Evolutionary conservation across 768 basidiomycete genomes (phyloP), one percentile per base, ranked within the genome.

Genomic region (Austroboletus eburneus): DNA sequence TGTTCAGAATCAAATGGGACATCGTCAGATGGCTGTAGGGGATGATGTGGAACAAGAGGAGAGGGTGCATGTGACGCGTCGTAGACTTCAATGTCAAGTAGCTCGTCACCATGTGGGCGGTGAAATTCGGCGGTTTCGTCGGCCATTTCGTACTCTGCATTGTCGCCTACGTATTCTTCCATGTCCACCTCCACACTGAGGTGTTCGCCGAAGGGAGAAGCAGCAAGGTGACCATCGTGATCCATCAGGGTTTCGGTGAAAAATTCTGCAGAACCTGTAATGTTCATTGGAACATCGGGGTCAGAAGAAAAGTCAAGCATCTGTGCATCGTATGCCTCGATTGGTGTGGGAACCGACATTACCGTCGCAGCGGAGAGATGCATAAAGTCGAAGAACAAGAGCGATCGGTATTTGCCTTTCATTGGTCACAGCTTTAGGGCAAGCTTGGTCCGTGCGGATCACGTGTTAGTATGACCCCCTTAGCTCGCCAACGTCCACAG

Each of bases 101-200:
- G 53, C 32, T 72, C 71, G 39, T 52, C 51, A 39, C 48, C 54
- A 40, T 43, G 53, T 35, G 36, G 43, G 21, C 56, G 56, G 3
- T 44, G 54, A 46, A 45, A 68, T 46, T 56, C 62, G 16, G 43
- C 50, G 14, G 62, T 68, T 57, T 66, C 66, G 43, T 67, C 68
- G 10, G 54, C 56, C 68, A 67, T 67, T 48, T 67, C 66, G 52
- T 78, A 84, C 63, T 84, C 83, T 33, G 63, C 59, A 54, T 72
- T 68, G 33, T 72, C 75, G 30, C 57, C 69, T 6, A 72, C 66
- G 46, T 75, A 74, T 39, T 73, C 68, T 45, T 81, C 80, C 83
- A 85, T 85, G 48, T 85, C 83, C 37, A 85, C 74, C 59, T 85
- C 83, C 42, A 83, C 71, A 35, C 72, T 74, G 40, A 64, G 57